Conservation (phyloP, 192 early-diverging fungal species). For the Coemansia sp. region DNA sequence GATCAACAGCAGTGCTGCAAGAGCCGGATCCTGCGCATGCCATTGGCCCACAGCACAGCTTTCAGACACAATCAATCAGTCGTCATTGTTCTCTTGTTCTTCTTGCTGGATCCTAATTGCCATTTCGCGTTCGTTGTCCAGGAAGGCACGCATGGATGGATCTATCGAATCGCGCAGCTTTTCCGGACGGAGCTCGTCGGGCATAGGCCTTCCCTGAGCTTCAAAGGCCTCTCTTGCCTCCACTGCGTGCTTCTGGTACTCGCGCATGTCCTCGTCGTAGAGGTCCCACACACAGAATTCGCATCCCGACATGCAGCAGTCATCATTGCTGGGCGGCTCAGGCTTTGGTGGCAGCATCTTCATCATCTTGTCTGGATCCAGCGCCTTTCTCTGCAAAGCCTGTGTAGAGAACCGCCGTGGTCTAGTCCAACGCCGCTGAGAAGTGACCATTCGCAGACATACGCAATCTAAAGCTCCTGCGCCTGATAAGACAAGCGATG, state of each 20-base stretch:
- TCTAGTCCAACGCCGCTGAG: not conserved
- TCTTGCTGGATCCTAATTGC: constrained; percentile 39
- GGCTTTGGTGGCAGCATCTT: constrained; percentile 47
- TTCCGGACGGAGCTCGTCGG: constrained; percentile 32
- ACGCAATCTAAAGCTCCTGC: not conserved
- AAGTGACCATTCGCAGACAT: not conserved
- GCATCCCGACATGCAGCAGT: constrained; percentile 52
- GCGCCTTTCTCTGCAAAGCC: constrained; percentile 3
- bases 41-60: not conserved
- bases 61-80: not conserved
- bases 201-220: constrained; percentile 30
- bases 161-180: constrained; percentile 40
- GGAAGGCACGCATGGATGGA: constrained; percentile 51
- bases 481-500: not conserved
- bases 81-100: constrained; percentile 13
- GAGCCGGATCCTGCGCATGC: constrained; percentile 4
- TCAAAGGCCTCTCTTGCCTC: constrained; percentile 29
- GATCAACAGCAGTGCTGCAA: not conserved
- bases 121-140: constrained; percentile 54
- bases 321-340: constrained; percentile 44
- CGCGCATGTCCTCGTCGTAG: constrained; percentile 54
- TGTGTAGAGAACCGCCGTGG: constrained; percentile 10
- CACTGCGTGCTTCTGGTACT: constrained; percentile 44
- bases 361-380: constrained; percentile 33
- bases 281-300: constrained; percentile 56